Evolutionary conservation across 164 flowering plant genomes (phyloP), one percentile per base, ranked within the genome.

Genomic region (Euptelea pleiosperma): DNA sequence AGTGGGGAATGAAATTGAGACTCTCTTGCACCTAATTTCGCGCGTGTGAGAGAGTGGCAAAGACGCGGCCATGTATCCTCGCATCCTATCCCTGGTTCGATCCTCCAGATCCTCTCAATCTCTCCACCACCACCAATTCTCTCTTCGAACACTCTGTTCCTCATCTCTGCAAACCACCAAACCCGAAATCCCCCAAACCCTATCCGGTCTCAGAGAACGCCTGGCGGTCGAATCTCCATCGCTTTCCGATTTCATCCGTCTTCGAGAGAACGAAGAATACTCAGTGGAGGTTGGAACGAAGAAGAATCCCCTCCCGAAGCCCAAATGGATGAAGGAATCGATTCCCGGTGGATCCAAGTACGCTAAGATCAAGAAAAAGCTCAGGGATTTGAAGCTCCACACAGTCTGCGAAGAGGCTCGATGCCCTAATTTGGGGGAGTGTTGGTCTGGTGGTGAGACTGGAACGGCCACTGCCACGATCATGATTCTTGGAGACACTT

Each of bases 361-460:
- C 52, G 31, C 71, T 8, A 50, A 40, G 44, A 71, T 71, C 43
- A 71, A 71, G 68, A 52, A 37, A 28, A 71, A 67, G 58, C 55
- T 71, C 14, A 54, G 71, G 58, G 68, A 71, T 12, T 44, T 71
- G 58, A 67, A 67, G 26, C 71, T 71, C 14, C 71, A 71, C 19
- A 71, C 75, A 0, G 75, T 71, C 18, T 71, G 75, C 42, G 75
- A 71, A 40, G 75, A 71, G 55, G 75, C 75, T 9, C 37, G 57
- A 9, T 71, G 71, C 55, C 75, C 75, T 33, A 71, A 71, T 58
- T 30, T 71, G 36, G 75, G 61, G 4, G 75, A 71, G 57, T 71
- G 75, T 51, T 71, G 75, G 75, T 66, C 75, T 18, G 75, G 75
- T 31, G 75, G 75, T 2, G 75, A 71, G 61, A 71, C 68, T 5